phyloP scores from a whole-genome alignment of 1,284 basidiomycete genomes.

The Gymnopus androsaceus region DNA sequence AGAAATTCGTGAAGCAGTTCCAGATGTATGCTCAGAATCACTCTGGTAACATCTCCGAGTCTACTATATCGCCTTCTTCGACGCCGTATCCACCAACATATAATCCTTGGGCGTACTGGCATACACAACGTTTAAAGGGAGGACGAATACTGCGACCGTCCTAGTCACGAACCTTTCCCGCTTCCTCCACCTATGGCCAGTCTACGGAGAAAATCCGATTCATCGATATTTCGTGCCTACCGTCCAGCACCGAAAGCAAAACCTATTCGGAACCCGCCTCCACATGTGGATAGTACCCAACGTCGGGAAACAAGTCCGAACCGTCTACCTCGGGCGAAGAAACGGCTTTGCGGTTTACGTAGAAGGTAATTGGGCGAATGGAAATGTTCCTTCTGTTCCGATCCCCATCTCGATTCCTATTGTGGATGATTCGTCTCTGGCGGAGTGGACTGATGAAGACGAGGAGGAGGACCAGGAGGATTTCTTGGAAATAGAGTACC shows the following conservation, averaged over 20 bases:
- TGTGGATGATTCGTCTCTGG: constrained; percentile 35
- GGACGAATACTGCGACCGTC: constrained; percentile 41
- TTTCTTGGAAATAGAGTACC: constrained; percentile 72
- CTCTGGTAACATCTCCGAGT: constrained; percentile 60
- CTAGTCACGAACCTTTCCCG: constrained; percentile 69
- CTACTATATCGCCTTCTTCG: constrained; percentile 69
- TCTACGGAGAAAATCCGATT: constrained; percentile 32
- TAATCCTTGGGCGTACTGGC: constrained; percentile 68
- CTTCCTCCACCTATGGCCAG: constrained; percentile 46
- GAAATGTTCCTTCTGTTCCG: constrained; percentile 17
- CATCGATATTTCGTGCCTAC: constrained; percentile 16
- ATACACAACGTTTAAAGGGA: constrained; percentile 49
- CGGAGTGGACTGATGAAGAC: constrained; percentile 76
- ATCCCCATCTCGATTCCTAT: constrained; percentile 15
- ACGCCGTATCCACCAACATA: constrained; percentile 66
- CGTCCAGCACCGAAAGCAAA: constrained; percentile 25
- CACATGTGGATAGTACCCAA: constrained; percentile 77
- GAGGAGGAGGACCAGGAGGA: constrained; percentile 69
- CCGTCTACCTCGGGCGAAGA: constrained; percentile 57
- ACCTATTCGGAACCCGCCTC: constrained; percentile 63
- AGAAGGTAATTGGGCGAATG: constrained; percentile 39
- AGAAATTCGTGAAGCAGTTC: constrained; percentile 71
- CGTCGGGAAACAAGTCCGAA: constrained; percentile 79
- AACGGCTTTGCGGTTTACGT: constrained; percentile 47
- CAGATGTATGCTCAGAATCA: constrained; percentile 77